These are phyloP conservation scores for Zygnema cylindricum DNA, from an alignment of 139 green algal genomes.

Conservation along the genomic window DNA sequence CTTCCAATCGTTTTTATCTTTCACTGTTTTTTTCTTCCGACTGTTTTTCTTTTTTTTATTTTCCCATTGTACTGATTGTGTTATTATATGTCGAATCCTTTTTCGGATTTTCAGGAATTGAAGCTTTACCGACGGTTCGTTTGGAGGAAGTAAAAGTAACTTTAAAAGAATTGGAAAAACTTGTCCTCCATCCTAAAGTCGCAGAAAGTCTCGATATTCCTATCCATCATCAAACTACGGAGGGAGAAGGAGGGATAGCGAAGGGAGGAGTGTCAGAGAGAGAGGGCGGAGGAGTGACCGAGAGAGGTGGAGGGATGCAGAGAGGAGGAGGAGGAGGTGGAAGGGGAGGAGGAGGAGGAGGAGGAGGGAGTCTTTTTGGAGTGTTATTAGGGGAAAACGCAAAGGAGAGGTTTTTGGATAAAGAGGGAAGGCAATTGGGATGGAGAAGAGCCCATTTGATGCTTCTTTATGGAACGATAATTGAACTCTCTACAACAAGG, in stretches of 20 bases:
- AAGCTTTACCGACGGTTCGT: constrained; percentile 29
- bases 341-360: constrained; percentile 1
- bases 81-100: neutral
- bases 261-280: neutral
- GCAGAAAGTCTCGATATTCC: constrained; percentile 43
- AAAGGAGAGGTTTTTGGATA: constrained; percentile 27
- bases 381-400: neutral
- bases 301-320: neutral
- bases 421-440: constrained; percentile 40
- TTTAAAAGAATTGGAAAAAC: constrained; percentile 47
- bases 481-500: constrained; percentile 35
- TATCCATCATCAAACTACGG: constrained; percentile 26
- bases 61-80: neutral
- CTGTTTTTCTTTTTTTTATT: neutral
- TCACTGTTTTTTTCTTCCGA: neutral
- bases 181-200: constrained; percentile 44
- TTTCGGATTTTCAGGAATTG: constrained; percentile 26
- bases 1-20: too few species aligned
- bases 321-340: neutral
- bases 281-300: neutral
- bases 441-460: constrained; percentile 52
- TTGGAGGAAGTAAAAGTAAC: constrained; percentile 44
- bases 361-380: neutral
- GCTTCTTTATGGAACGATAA: constrained; percentile 54
- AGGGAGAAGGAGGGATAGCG: constrained; percentile 13